Base-by-base conservation (phyloP, 2,329 filamentous ascomycete genomes). In the Pseudocercospora cruenta region DNA sequence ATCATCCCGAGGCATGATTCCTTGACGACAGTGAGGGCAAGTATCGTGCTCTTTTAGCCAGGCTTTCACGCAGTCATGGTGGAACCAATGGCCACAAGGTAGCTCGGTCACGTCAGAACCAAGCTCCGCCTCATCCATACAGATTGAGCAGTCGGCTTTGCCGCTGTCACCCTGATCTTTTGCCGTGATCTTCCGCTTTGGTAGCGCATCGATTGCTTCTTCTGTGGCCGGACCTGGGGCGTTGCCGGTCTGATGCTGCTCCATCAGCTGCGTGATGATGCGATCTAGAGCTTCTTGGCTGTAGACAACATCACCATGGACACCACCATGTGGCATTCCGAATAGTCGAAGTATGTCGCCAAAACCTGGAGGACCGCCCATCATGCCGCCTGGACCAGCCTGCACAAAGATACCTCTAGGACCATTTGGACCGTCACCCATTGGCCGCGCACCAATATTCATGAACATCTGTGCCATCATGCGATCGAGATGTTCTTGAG, bases 1-100 rank as follows among this genome's bases (percentile, higher is more conserved):
- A 14, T 66, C 71, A 21, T 76, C 74, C 58, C 74, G 74, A 1
- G 77, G 73, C 16, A 86, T 81, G 68, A 85, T 84, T 12, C 82
- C 79, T 68, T 82, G 86, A 45, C 91, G 86, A 75, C 91, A 94
- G 61, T 93, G 90, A 1, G 94, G 94, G 73, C 94, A 98, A 0
- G 94, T 97, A 73, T 97, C 93, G 78, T 97, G 94, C 78, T 96
- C 91, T 73, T 86, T 87, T 60, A 98, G 81, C 94, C 94, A 98
- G 58, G 91, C 84, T 24, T 88, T 85, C 36, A 95, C 91, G 73
- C 94, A 98, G 26, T 87, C 83, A 65, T 90, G 89, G 75, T 97
- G 94, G 77, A 97, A 98, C 92, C 93, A 97, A 76, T 99, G 95
- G 66, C 88, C 90, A 80, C 95, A 99, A 0, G 93, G 93, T 59